Conservation (phyloP, 2,329 filamentous ascomycete species). For the Colletotrichum cuscutae region DNA sequence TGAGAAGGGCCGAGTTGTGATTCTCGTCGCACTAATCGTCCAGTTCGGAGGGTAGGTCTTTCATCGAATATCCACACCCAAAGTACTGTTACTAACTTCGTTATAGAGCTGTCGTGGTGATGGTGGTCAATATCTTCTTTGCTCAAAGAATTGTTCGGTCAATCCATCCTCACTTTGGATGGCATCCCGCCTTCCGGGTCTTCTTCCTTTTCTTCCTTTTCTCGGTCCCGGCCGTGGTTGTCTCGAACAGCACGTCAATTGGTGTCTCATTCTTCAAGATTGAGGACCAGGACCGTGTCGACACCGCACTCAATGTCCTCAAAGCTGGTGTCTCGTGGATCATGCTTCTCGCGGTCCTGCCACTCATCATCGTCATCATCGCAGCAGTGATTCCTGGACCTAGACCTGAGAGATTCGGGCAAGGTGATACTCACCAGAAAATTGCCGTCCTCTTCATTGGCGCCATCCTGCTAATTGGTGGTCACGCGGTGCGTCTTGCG, state of each 20-base stretch:
- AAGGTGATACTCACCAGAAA: slow-evolving; percentile 44
- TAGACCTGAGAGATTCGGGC: slow-evolving; percentile 44
- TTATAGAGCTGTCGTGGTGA: slow-evolving; percentile 46
- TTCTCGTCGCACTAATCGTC: slow-evolving; percentile 48
- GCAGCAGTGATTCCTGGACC: slow-evolving; percentile 42
- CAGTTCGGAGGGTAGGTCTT: slow-evolving; percentile 45
- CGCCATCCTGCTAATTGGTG: slow-evolving; percentile 34
- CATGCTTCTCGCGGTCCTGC: slow-evolving; percentile 38
- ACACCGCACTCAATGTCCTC: slow-evolving; percentile 33
- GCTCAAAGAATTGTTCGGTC: slow-evolving; percentile 51
- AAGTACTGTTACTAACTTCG: slow-evolving; percentile 45
- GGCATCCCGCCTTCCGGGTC: slow-evolving; percentile 43
- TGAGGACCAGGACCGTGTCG: slow-evolving; percentile 34
- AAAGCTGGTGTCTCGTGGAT: slow-evolving; percentile 38
- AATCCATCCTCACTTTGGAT: slow-evolving; percentile 48
- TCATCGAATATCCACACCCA: too few relatives aligned
- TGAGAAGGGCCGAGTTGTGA: slow-evolving; percentile 39
- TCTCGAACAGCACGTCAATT: slow-evolving; percentile 46
- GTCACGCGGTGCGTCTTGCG: slow-evolving; percentile 39
- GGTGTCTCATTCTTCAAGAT: slow-evolving; percentile 41
- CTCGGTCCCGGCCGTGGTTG: slow-evolving; percentile 41
- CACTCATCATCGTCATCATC: slow-evolving; percentile 39
- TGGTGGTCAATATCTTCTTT: slow-evolving; percentile 51
- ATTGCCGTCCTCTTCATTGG: slow-evolving; percentile 41
- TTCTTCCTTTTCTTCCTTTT: slow-evolving; percentile 39